phyloP scores from a whole-genome alignment of 2,329 filamentous ascomycete species.

The Cladorrhinum sp. region DNA sequence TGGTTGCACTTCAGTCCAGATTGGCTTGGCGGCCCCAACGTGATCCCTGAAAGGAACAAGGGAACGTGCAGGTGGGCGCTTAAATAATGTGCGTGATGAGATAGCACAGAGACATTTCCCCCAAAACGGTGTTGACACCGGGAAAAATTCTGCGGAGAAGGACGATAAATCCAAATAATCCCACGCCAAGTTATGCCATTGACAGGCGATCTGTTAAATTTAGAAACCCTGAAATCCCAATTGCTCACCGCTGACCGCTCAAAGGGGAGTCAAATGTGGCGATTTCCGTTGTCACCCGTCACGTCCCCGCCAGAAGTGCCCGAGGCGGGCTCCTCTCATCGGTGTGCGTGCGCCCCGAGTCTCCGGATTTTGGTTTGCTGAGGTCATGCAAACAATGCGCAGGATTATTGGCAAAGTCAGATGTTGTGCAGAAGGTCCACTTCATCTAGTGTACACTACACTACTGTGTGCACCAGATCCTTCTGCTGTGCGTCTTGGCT shows the following conservation, averaged over 20 bases:
- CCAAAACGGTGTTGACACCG: neutral
- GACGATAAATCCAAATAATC: neutral
- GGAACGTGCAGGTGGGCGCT: conserved; percentile 21
- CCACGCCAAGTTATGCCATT: neutral
- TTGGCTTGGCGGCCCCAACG: conserved; percentile 19
- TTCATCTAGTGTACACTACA: too few relatives aligned
- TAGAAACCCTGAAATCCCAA: neutral
- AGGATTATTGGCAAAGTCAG: too few relatives aligned
- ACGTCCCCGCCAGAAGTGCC: neutral
- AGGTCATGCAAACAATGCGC: too few relatives aligned
- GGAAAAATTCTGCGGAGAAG: neutral
- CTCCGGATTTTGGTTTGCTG: neutral
- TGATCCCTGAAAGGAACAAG: neutral
- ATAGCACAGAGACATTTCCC: neutral
- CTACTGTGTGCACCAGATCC: too few relatives aligned
- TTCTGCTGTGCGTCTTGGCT: neutral
- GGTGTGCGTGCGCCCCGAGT: neutral
- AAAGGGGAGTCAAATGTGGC: neutral
- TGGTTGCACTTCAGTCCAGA: conserved; percentile 1
- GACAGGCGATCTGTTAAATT: neutral
- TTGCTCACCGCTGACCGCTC: neutral
- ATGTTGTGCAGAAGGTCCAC: too few relatives aligned
- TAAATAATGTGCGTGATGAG: conserved; percentile 4
- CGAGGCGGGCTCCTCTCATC: neutral
- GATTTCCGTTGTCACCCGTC: neutral